Evolutionary conservation across 768 basidiomycete genomes (phyloP), one percentile per base, ranked within the genome.

Genomic region (Scleroderma bovista): DNA sequence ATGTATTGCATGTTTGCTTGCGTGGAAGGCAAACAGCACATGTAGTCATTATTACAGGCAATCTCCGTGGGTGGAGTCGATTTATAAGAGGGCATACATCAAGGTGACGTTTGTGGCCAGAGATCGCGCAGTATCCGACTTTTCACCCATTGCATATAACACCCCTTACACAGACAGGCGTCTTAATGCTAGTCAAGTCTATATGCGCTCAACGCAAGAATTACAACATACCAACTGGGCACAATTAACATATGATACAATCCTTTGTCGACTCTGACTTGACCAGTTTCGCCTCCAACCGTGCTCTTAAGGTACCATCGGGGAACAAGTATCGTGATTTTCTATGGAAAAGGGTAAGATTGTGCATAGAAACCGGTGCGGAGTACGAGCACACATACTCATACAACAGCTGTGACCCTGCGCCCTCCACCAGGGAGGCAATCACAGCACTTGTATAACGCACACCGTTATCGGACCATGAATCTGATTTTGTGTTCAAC

Each of bases 401-500:
- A 48, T 76, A 77, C 49, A 77, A 74, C 9, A 82, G 57, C 50
- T 74, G 75, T 2, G 69, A 57, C 5, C 78, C 63, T 70, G 60
- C 36, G 58, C 48, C 50, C 64, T 74, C 24, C 72, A 71, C 73
- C 26, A 78, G 58, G 0, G 69, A 57, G 1, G 70, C 68, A 2
- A 68, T 55, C n/a, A 80, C 67, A 22, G 60, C 56, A 16, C 50
- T 47, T 19, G 52, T 43, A 46, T 52, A 55, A 19, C 19, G 15
- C 34, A n/a, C 19, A 2, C 54, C 51, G 3, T 44, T 34, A 9
- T 55, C 54, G 12, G 51, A 51, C 54, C 54, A 55, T 5, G 17
- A 37, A 6, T 48, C 54, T 19, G 44, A 31, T 34, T 36, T 52
- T n/a, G 22, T 37, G 36, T 26, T 47, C 22, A 42, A 19, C 16